Percentiles rank a stretch among this genome's conserved stretches.
These are phyloP conservation scores for Aspergillus bombycis DNA, from an alignment of 2,329 filamentous ascomycete species.

Conservation along the genomic window DNA sequence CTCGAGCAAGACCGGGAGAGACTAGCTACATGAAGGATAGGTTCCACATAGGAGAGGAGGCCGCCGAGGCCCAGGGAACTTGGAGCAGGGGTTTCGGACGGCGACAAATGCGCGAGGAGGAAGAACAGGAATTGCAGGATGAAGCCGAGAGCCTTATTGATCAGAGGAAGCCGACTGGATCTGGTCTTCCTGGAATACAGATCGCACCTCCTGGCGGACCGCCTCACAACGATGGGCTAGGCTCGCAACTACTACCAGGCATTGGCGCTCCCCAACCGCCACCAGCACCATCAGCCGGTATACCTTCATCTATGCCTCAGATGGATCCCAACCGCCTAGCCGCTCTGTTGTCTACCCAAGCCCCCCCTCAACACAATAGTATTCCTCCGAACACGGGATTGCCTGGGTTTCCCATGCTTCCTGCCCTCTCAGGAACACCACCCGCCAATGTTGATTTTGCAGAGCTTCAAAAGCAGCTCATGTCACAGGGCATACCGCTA, in stretches of 20 bases:
- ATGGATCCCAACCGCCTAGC: conserved; percentile 50
- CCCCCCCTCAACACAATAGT: conserved; percentile 27
- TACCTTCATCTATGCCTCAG: conserved; percentile 47
- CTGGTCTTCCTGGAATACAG: conserved; percentile 55
- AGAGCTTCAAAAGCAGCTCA: conserved; percentile 43
- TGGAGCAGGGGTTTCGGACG: conserved; percentile 81
- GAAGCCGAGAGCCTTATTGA: conserved; percentile 91
- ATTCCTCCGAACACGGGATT: conserved; percentile 37
- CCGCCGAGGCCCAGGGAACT: conserved; percentile 92
- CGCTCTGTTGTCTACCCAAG: conserved; percentile 52
- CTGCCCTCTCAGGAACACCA: conserved; percentile 54
- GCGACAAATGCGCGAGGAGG: conserved; percentile 82
- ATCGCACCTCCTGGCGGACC: conserved; percentile 61
- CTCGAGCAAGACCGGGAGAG: conserved; percentile 84
- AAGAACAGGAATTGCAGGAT: conserved; percentile 90
- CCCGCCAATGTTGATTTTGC: conserved; percentile 43
- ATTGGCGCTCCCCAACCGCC: conserved; percentile 51
- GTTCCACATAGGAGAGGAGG: conserved; percentile 92
- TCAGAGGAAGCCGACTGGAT: conserved; percentile 74
- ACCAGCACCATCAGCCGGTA: conserved; percentile 35
- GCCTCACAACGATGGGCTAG: conserved; percentile 50
- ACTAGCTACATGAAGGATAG: conserved; percentile 83
- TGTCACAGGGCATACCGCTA: conserved; percentile 39
- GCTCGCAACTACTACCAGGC: conserved; percentile 47
- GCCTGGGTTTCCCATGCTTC: conserved; percentile 43